Evolutionary conservation across 164 flowering plant species (phyloP), one percentile per base, ranked within the genome.

Genomic region (Akebia trifoliata): DNA sequence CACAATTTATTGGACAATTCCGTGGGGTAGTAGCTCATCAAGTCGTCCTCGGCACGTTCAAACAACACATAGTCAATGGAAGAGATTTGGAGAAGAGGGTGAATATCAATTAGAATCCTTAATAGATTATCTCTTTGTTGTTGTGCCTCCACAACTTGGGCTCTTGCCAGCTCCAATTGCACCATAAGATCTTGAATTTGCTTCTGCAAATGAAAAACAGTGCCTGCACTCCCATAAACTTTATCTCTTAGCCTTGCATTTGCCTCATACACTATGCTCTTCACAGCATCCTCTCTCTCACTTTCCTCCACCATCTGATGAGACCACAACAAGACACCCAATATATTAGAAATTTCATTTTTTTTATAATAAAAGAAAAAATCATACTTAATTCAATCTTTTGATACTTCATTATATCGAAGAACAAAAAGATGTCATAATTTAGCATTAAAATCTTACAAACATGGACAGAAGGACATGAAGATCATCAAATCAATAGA

Each of bases 271-370:
- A 73, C 77, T 8, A 73, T 29, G 31, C 73, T 68, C 10, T 68
- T 76, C 18, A 67, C 80, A 4, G 74, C 65, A 60, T 76, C 80
- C 22, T 66, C 80, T 47, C 80, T 70, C 42, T 63, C 58, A 0
- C 31, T 52, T 30, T 73, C 75, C 42, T 69, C 76, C 53, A 79
- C 74, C 67, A 56, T 64, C 84, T 79, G 61, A 56, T 12, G n/a
- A n/a, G n/a, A 17, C 29, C 47, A 29, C 9, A 44, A 48, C n/a
- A n/a, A n/a, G n/a, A n/a, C n/a, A n/a, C n/a, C n/a, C n/a, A n/a
- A n/a, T n/a, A n/a, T n/a, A n/a, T n/a, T n/a, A n/a, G 1, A 26
- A 36, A 14, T 25, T 22, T 4, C 2, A 15, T 4, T 40, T 15
- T 40, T 3, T 3, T n/a, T 17, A 8, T 40, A 40, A n/a, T n/a